Percentiles rank a stretch among this genome's conserved stretches.
These are phyloP conservation scores for Pseudognaphalium luteoalbum DNA, from an alignment of 129 eudicot genomes.

Conservation along the genomic window DNA sequence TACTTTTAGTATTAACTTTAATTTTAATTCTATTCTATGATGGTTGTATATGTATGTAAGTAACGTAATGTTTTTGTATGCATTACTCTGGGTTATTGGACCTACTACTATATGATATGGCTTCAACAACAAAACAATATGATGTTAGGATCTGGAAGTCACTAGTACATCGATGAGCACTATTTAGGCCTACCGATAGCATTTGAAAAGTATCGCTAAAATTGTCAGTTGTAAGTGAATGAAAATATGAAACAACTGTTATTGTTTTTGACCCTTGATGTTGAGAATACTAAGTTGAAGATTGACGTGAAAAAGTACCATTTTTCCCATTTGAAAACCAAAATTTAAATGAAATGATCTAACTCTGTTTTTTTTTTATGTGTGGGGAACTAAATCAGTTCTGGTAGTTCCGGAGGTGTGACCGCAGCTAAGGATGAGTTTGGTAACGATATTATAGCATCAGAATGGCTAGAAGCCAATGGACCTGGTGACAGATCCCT, in stretches of 20 bases:
- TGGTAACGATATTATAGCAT: slow-evolving; percentile 66
- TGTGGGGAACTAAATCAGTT: slow-evolving; percentile 38
- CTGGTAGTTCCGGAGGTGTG: slow-evolving; percentile 49
- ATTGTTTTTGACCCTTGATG: neutral
- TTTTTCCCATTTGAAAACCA: neutral
- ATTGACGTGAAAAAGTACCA: neutral
- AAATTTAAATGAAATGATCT: neutral
- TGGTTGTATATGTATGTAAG: too few species aligned
- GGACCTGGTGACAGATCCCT: slow-evolving; percentile 82
- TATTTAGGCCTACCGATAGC: neutral
- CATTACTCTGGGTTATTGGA: neutral
- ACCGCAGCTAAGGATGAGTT: slow-evolving; percentile 67
- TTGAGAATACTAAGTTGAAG: neutral
- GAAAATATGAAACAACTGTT: too few species aligned
- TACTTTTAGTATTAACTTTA: neutral
- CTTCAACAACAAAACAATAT: too few species aligned
- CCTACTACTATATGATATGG: neutral
- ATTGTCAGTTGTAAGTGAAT: neutral
- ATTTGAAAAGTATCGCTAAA: neutral
- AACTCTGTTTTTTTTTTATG: neutral
- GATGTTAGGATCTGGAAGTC: neutral
- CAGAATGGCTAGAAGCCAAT: slow-evolving; percentile 74
- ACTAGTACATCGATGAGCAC: neutral
- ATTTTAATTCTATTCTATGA: too few species aligned
- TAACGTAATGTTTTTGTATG: neutral